Conservation (phyloP, 306 rosid species). For the Inga leiocalycina region DNA sequence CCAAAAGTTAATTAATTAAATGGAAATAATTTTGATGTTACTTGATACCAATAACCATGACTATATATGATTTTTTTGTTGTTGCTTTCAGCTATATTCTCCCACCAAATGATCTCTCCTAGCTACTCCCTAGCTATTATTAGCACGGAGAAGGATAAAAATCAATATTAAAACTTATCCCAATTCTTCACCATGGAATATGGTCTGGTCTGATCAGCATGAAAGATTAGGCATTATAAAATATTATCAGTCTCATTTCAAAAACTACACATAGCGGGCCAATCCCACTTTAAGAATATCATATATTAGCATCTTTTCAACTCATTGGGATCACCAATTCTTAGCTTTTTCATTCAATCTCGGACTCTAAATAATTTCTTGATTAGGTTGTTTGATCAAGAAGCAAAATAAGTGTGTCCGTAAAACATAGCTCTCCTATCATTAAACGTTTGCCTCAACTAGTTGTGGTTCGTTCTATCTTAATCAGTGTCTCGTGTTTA, state of each 20-base stretch:
- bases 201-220: slow-evolving; percentile 4
- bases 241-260: slow-evolving; percentile 22
- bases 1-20: background rate
- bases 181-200: slow-evolving; percentile 18
- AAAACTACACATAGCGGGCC: slow-evolving; percentile 1
- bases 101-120: slow-evolving; percentile 26
- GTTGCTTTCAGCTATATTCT: slow-evolving; percentile 34
- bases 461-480: too few relatives aligned
- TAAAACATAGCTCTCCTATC: background rate
- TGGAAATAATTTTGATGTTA: background rate
- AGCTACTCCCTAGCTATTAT: background rate
- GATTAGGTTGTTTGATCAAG: background rate
- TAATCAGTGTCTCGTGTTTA: too few relatives aligned
- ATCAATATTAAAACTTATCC: slow-evolving; percentile 27
- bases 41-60: slow-evolving; percentile 25
- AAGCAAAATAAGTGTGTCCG: background rate
- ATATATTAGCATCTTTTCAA: background rate
- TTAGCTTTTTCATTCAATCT: background rate
- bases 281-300: background rate
- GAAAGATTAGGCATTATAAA: slow-evolving; percentile 28
- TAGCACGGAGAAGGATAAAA: slow-evolving; percentile 35
- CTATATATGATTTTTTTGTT: background rate
- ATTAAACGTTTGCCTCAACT: too few relatives aligned
- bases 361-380: background rate
- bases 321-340: background rate